phyloP scores from a whole-genome alignment of 2,329 filamentous ascomycete species.

The Aspergillus caelatus region DNA sequence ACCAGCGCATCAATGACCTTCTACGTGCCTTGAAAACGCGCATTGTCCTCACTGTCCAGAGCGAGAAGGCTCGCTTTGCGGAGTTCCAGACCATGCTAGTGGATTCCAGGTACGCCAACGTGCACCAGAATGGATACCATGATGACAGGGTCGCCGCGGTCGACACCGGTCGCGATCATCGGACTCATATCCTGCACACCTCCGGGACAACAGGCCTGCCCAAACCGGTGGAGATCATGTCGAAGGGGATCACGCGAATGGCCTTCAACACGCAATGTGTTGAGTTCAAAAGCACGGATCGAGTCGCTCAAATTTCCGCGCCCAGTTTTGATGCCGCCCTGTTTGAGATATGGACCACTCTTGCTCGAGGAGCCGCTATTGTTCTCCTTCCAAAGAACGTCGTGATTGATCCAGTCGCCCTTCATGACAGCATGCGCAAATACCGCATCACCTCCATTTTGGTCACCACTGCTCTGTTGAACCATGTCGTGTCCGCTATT shows the following conservation, averaged over 20 bases:
- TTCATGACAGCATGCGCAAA: neutral
- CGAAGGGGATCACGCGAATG: neutral
- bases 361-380: neutral
- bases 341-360: conserved; percentile 6
- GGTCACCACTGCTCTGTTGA: neutral
- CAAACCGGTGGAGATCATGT: conserved; percentile 3
- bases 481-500: neutral
- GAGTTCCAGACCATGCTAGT: neutral
- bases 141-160: neutral
- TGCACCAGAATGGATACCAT: neutral
- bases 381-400: neutral
- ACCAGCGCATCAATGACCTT: neutral
- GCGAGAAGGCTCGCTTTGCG: neutral
- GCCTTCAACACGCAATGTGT: neutral
- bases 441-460: neutral
- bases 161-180: neutral
- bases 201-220: conserved; percentile 2
- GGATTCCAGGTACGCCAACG: neutral
- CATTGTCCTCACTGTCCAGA: neutral
- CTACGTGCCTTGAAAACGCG: neutral
- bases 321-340: neutral
- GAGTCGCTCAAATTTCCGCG: neutral
- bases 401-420: neutral
- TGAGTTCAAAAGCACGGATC: neutral
- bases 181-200: neutral